Base-by-base conservation (phyloP, 176 grass and related monocot species). In the Eremochloa ophiuroides region DNA sequence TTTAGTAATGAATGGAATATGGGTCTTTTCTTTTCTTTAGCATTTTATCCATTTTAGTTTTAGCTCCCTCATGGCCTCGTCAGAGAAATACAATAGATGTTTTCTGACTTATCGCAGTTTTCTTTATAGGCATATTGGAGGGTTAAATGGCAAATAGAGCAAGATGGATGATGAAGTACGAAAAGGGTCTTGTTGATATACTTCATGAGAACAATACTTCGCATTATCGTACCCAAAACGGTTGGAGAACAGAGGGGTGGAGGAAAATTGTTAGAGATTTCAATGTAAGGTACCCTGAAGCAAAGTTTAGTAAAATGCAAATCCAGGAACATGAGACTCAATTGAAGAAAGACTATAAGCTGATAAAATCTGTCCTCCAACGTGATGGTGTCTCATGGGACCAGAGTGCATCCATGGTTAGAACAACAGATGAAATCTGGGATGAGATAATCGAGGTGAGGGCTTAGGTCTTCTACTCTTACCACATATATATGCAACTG, bases 401-500 rank as follows among this genome's bases (percentile, higher is more conserved):
- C 65, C 77, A 81, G 71, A 77, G 28, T 85, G 65, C 87, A 14
- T 89, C 71, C 56, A 89, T 89, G 87, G 75, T 89, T 64, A 85
- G 34, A 38, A 64, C 77, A 1, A 85, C 87, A 65, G 87, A 89
- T 77, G 82, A 89, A 76, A 81, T 85, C 34, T 89, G 87, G 82
- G 87, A 89, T 80, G 87, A 89, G 53, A 85, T 89, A 58, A 85
- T 89, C 1, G 87, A 89, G 4, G 87, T 89, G 63, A 85, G 77
- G 58, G 31, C 62, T 27, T 42, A 40, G 75, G 20, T 80, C 30
- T 77, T 79, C 31, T 61, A 47, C 13, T 80, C 11, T 37, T 30
- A 9, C 25, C 29, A 34, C 43, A 71, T 62, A 58, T 43, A 66
- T 53, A 42, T 53, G 8, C 64, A 69, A 7, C 55, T 3, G 4